Percentiles rank a stretch among this genome's conserved stretches.
Evolutionary conservation across 306 rosid species (phyloP).

Genomic region (Prunus mume): DNA sequence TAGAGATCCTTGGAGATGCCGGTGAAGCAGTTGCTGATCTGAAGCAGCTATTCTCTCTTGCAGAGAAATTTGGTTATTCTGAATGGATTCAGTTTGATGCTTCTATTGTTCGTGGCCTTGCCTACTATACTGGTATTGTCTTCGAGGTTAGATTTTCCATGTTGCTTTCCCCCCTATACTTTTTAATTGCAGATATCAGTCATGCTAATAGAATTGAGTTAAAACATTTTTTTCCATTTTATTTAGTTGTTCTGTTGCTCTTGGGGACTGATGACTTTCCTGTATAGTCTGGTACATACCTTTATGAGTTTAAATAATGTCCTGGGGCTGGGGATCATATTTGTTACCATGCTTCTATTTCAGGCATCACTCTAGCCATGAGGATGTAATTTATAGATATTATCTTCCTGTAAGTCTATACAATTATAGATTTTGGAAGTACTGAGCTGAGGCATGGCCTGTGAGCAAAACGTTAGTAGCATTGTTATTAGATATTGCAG

Average conservation of each 20-base stretch:
- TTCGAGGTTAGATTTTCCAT: constrained; percentile 69
- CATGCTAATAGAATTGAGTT: neutral
- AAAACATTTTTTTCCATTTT: neutral
- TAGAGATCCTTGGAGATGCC: constrained; percentile 68
- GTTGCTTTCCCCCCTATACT: neutral
- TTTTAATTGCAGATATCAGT: constrained; percentile 12
- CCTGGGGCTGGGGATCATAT: neutral
- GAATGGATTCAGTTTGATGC: constrained; percentile 97
- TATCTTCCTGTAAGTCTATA: neutral
- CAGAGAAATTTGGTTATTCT: constrained; percentile 86
- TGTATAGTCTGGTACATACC: neutral
- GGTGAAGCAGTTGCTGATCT: constrained; percentile 87
- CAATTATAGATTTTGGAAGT: neutral
- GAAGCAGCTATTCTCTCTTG: constrained; percentile 79
- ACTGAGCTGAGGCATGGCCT: neutral
- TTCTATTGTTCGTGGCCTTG: constrained; percentile 96
- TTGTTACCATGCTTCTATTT: neutral
- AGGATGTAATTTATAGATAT: neutral
- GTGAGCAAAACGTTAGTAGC: neutral
- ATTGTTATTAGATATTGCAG: neutral
- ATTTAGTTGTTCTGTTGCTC: neutral
- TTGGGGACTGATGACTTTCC: neutral
- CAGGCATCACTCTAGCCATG: neutral
- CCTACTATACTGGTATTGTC: constrained; percentile 92
- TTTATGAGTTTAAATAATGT: neutral